phyloP scores from a whole-genome alignment of 2,329 filamentous ascomycete species.

The Apiospora koreana region DNA sequence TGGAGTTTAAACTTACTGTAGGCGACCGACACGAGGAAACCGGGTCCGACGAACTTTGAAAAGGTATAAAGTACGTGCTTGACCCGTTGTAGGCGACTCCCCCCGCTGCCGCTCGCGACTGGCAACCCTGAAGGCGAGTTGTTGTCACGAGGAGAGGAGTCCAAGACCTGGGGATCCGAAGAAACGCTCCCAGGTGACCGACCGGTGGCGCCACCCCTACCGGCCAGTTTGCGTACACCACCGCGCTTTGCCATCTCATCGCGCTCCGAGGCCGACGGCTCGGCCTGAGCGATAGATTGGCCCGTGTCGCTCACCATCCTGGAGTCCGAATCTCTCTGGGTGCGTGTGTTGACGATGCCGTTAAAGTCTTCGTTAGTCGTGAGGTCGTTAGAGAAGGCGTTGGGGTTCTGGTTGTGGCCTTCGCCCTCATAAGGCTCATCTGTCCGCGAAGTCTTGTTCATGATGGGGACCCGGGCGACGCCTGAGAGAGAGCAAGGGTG shows the following conservation, averaged over 20 bases:
- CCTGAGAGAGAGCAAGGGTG: not conserved
- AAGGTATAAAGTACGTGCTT: slow-evolving; percentile 45
- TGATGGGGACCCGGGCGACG: slow-evolving; percentile 17
- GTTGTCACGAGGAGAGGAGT: slow-evolving; percentile 16
- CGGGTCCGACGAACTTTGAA: slow-evolving; percentile 63
- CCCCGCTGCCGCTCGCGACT: slow-evolving; percentile 2
- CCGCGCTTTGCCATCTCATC: slow-evolving; percentile 14
- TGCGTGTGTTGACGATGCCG: slow-evolving; percentile 48
- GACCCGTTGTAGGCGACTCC: slow-evolving; percentile 20
- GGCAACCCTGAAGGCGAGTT: not conserved
- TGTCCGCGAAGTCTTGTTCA: slow-evolving; percentile 38
- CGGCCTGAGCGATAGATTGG: slow-evolving; percentile 24
- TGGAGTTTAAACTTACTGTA: slow-evolving; percentile 45
- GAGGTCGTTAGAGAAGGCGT: slow-evolving; percentile 52
- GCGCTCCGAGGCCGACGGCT: slow-evolving; percentile 20
- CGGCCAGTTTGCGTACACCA: slow-evolving; percentile 22
- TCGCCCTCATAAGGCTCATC: slow-evolving; percentile 38
- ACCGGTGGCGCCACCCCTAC: slow-evolving; percentile 20
- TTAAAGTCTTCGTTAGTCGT: slow-evolving; percentile 60
- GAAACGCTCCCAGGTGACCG: slow-evolving; percentile 23
- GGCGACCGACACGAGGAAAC: slow-evolving; percentile 64
- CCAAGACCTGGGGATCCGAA: slow-evolving; percentile 17
- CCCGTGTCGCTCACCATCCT: slow-evolving; percentile 30
- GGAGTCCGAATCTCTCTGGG: slow-evolving; percentile 24
- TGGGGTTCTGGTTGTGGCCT: slow-evolving; percentile 57